A percentile compares a stretch with the other conserved stretches of the same genome.
Evolutionary conservation across 2,329 filamentous ascomycete species (phyloP).

Genomic region (Elsinoe arachidis): DNA sequence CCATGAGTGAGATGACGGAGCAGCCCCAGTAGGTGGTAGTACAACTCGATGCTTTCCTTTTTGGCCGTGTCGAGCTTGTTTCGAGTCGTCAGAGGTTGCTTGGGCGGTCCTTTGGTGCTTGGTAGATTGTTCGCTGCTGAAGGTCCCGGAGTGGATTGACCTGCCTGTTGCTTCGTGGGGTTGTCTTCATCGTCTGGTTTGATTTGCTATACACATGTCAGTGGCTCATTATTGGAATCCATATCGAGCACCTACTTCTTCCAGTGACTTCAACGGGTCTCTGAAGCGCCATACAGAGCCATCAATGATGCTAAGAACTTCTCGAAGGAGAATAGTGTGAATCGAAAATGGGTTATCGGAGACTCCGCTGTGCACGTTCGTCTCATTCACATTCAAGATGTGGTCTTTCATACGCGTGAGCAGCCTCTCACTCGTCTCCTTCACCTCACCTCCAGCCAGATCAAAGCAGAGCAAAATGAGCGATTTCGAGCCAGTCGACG

Average conservation of each 20-base stretch:
- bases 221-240: background rate
- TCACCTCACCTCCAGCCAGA: background rate
- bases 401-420: background rate
- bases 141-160: too few species aligned
- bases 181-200: background rate
- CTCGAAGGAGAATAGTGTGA: background rate
- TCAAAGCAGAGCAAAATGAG: slow-evolving; percentile 2
- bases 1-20: background rate
- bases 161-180: too few species aligned
- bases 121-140: background rate
- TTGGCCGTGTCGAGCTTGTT: background rate
- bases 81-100: background rate
- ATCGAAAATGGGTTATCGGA: background rate
- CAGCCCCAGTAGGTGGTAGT: background rate
- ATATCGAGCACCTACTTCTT: background rate
- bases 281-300: background rate
- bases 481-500: background rate
- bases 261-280: background rate
- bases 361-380: background rate
- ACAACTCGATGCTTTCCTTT: background rate
- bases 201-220: background rate
- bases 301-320: background rate
- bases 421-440: background rate
- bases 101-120: background rate
- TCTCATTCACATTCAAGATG: background rate